Evolutionary conservation across 2,329 filamentous ascomycete species (phyloP).

Genomic region (Teratosphaeria destructans): DNA sequence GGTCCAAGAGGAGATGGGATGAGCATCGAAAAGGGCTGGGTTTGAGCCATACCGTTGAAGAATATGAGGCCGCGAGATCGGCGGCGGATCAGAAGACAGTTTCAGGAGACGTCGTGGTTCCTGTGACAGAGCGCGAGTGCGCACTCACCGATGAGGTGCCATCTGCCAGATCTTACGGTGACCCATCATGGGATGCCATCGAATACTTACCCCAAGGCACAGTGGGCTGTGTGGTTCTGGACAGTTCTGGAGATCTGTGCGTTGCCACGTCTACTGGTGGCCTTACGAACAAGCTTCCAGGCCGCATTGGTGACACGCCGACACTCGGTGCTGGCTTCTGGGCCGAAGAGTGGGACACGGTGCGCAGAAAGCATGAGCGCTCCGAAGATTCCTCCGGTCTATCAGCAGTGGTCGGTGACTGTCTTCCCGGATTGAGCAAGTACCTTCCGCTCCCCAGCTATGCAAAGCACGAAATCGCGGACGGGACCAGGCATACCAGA

Average conservation of each 20-base stretch:
- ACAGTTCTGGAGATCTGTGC: slow-evolving; percentile 63
- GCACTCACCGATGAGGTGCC: not conserved
- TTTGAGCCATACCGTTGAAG: slow-evolving; percentile 25
- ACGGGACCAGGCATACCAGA: slow-evolving; percentile 2
- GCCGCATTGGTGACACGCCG: slow-evolving; percentile 77
- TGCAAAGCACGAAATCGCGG: not conserved
- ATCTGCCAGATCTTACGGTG: not conserved
- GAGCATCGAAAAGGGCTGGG: slow-evolving; percentile 57
- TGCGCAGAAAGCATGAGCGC: not conserved
- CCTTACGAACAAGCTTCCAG: slow-evolving; percentile 79
- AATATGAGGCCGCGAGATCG: slow-evolving; percentile 33
- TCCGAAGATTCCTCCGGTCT: not conserved
- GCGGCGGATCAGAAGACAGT: slow-evolving; percentile 15
- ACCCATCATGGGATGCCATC: slow-evolving; percentile 46
- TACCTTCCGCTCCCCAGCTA: slow-evolving; percentile 9
- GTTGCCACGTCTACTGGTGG: slow-evolving; percentile 60
- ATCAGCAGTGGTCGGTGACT: slow-evolving; percentile 8
- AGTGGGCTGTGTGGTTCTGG: slow-evolving; percentile 71
- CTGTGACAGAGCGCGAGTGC: not conserved
- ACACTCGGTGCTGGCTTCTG: slow-evolving; percentile 78
- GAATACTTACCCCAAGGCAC: slow-evolving; percentile 75
- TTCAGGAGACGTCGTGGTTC: not conserved
- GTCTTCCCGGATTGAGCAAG: slow-evolving; percentile 13
- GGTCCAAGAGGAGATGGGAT: slow-evolving; percentile 67
- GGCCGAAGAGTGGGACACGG: slow-evolving; percentile 66